A percentile compares a stretch with the other conserved stretches of the same genome.
These are phyloP conservation scores for Solanum corneliomulleri DNA, from an alignment of 257 asterid species.

Conservation along the genomic window DNA sequence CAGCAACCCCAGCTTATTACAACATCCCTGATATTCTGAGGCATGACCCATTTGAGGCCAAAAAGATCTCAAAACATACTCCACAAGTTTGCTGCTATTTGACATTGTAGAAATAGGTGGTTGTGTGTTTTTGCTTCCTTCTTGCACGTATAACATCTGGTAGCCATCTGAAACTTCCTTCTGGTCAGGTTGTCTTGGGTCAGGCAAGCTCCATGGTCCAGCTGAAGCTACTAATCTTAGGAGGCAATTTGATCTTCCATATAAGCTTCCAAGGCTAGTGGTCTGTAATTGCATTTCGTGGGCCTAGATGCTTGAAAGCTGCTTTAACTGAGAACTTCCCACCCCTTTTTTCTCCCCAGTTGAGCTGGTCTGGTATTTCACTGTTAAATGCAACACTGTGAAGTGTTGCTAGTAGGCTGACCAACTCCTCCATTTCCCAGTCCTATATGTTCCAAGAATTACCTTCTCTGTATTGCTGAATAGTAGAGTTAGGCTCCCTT, in stretches of 20 bases:
- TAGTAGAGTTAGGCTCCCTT: neutral
- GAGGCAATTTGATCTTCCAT: neutral
- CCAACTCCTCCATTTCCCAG: neutral
- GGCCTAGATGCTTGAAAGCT: neutral
- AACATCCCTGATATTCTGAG: neutral
- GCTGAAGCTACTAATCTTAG: neutral
- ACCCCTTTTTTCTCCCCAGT: neutral
- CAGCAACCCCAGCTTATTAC: neutral
- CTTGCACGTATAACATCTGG: too few relatives aligned
- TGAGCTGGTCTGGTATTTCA: neutral
- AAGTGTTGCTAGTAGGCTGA: neutral
- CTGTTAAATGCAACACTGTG: neutral
- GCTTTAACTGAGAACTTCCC: neutral
- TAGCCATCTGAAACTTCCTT: neutral
- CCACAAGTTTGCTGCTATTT: neutral
- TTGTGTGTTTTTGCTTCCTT: neutral
- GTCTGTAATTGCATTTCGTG: neutral
- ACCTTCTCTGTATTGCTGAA: neutral
- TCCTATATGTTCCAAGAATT: neutral
- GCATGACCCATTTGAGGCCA: neutral
- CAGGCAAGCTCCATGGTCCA: neutral
- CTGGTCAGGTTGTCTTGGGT: neutral
- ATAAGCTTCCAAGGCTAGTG: neutral
- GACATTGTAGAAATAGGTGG: neutral
- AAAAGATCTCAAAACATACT: neutral